Evolutionary conservation across 805 yeast genomes (phyloP).

Genomic region (Ogataea polymorpha): DNA sequence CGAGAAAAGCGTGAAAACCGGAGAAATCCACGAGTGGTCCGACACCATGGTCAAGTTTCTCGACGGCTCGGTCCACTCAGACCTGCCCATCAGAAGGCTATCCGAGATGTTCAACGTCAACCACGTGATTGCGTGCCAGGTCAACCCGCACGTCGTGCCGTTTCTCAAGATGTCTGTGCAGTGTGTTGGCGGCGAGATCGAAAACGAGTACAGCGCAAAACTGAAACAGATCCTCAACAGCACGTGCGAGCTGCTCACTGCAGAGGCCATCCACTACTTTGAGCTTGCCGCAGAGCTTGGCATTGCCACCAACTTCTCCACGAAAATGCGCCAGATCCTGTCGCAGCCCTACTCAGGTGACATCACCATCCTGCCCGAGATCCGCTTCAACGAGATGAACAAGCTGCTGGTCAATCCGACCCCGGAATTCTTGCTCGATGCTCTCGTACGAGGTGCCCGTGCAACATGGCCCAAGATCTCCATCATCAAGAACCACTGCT

Average conservation of each 20-base stretch:
- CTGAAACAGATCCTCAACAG: constrained; percentile 50
- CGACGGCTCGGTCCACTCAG: constrained; percentile 96
- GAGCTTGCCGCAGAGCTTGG: constrained; percentile 76
- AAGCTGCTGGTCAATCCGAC: constrained; percentile 79
- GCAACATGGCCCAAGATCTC: constrained; percentile 94
- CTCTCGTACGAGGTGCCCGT: constrained; percentile 77
- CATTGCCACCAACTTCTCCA: constrained; percentile 64
- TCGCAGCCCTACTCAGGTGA: constrained; percentile 92
- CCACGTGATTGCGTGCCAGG: constrained; percentile 96
- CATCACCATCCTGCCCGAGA: constrained; percentile 84
- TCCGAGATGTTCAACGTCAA: constrained; percentile 97
- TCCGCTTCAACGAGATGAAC: constrained; percentile 53
- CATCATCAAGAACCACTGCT: constrained; percentile 82
- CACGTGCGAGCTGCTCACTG: constrained; percentile 54
- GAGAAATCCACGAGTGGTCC: constrained; percentile 76
- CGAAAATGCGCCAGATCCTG: constrained; percentile 70
- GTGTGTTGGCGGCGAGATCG: constrained; percentile 67
- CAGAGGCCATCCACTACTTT: constrained; percentile 76
- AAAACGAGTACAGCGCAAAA: constrained; percentile 55
- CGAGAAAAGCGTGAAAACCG: constrained; percentile 76
- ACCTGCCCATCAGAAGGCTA: constrained; percentile 82
- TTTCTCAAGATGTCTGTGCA: constrained; percentile 66
- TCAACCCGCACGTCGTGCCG: constrained; percentile 94
- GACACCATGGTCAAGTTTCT: constrained; percentile 75
- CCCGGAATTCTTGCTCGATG: constrained; percentile 65